Evolutionary conservation across 2,329 filamentous ascomycete genomes (phyloP), one percentile per base, ranked within the genome.

Genomic region (Aspergillus fijiensis): DNA sequence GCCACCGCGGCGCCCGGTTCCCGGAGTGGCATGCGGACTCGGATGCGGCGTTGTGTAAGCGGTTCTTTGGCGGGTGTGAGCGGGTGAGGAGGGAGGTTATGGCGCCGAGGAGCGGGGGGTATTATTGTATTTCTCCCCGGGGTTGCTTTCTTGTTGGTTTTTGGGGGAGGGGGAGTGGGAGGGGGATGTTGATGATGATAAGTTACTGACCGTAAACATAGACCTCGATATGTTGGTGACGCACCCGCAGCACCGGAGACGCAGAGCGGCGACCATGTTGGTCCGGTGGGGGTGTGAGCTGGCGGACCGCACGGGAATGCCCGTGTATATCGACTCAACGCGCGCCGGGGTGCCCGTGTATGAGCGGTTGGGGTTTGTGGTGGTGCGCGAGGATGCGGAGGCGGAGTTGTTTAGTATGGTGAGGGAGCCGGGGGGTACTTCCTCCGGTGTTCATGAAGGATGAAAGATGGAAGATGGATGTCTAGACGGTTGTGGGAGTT

Each of bases 201-300:
- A 23, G 23, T 23, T 23, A 23, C 23, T 23, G 23, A 23, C 23
- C 23, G 23, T 23, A 23, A 23, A 23, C 50, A 23, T 45, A 54
- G 51, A 60, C 25, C 59, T 47, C 45, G 27, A 53, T 19, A 11
- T 21, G n/a, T 47, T 59, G 9, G 49, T 42, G 21, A 79, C 64
- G 14, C 58, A 65, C 25, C 62, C 62, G 10, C 47, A 45, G 16
- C 60, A 62, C 23, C 62, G 51, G 12, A 55, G 62, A 14, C 58
- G 56, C 47, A 60, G 62, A 9, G 62, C 62, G 16, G 62, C 39
- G 14, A 58, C 57, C 29, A 60, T 60, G 62, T 50, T 64, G 23
- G 29, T 64, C 5, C 27, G 50, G 9, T 62, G 62, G 62, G 62
- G 62, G 2, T 64, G 62, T 25, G 55, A 64, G 14, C 19, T 21